phyloP scores from a whole-genome alignment of 2,329 filamentous ascomycete species.

The Sporothrix euskadiensis region DNA sequence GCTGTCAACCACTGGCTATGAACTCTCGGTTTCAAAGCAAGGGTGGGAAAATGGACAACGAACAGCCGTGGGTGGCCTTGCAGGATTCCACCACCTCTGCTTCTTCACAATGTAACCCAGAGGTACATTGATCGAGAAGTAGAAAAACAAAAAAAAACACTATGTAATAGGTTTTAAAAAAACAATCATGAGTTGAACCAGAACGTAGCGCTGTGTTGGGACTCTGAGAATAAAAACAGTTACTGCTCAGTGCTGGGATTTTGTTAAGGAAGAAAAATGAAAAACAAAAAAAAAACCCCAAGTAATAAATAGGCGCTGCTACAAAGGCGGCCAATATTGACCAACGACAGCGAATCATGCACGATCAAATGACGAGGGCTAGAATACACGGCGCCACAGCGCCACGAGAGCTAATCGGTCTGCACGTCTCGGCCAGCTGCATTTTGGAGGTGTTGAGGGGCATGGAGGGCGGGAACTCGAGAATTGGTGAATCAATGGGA shows the following conservation, averaged over 20 bases:
- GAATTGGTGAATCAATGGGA: not conserved
- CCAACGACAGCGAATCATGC: not conserved
- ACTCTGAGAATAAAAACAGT: not conserved
- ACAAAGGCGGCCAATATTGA: not conserved
- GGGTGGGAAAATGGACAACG: not conserved
- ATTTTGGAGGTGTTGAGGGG: not conserved
- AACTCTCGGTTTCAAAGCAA: not conserved
- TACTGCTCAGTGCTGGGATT: not conserved
- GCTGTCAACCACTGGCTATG: not conserved
- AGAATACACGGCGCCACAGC: not conserved
- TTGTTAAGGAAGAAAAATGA: not conserved
- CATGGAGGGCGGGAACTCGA: not conserved
- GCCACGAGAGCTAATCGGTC: slow-evolving; percentile 14
- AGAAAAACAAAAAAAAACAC: not conserved
- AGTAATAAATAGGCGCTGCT: not conserved
- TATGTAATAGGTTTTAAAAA: too few relatives aligned
- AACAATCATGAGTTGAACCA: not conserved
- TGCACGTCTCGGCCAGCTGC: slow-evolving; percentile 29
- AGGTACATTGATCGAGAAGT: not conserved
- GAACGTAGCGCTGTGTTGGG: not conserved
- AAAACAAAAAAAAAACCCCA: not conserved
- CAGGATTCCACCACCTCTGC: not conserved
- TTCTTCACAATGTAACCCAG: not conserved
- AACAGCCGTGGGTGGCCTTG: not conserved
- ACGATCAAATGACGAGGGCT: not conserved